Base-by-base conservation (phyloP, 2,329 filamentous ascomycete genomes). In the Aureobasidium namibiae region DNA sequence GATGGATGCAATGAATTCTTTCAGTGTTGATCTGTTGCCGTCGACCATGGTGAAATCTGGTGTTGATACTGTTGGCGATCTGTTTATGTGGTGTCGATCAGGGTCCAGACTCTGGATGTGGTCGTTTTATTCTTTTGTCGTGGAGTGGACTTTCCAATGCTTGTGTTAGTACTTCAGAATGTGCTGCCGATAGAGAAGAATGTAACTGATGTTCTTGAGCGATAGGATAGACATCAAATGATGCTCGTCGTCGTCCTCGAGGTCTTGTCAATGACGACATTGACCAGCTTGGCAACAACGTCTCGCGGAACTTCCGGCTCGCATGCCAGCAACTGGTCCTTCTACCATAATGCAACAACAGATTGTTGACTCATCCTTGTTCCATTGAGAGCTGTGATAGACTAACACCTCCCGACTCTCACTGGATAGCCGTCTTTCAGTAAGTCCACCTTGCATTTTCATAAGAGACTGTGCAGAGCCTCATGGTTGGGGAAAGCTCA, bases 1-100 rank as follows among this genome's bases (percentile, higher is more conserved):
- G 48, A 77, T 75, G 0, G 73, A 76, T 46, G 66, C 65, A n/a
- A 68, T 59, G 44, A 68, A 69, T 21, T 69, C 67, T 53, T 67
- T 69, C 44, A 68, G 59, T 18, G 58, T 59, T 39, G 61, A 60
- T 39, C 61, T 50, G 36, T 59, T 59, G 45, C 38, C 29, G 36
- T 59, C 42, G 16, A 31, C 42, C 54, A 57, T 57, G 31, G 18
- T 29, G 21, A n/a, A 2, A 21, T 13, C 9, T 42, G 36, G 8
- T 31, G 18, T 49, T 16, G 11, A 4, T 49, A 10, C 29, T 36
- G 4, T 29, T 29, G 31, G 3, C n/a, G 29, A 24, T 50, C 31
- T 50, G 21, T 50, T 36, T 36, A 34, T 9, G 14, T 11, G 29
- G 6, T 50, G 46, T 36, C 31, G 46, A 36, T 50, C 48, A 39